These are phyloP conservation scores for Paramyrothecium sp. DNA, from an alignment of 2,329 filamentous ascomycete species.

Conservation along the genomic window DNA sequence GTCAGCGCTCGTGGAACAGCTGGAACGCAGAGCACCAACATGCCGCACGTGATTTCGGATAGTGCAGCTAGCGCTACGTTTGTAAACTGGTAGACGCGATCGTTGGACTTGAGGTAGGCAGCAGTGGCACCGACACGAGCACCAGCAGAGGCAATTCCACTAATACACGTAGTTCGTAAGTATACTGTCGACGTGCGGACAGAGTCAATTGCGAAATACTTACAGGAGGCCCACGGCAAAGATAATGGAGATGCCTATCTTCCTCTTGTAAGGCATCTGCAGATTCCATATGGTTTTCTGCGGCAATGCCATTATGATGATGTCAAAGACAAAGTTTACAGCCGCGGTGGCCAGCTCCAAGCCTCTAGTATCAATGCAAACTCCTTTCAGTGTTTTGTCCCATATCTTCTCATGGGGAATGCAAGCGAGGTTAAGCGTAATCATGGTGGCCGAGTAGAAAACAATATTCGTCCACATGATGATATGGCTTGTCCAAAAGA, in stretches of 20 bases:
- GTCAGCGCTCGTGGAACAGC: neutral
- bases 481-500: neutral
- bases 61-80: neutral
- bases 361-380: neutral
- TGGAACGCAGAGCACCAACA: neutral
- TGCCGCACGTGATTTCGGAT: neutral
- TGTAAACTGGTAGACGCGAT: neutral
- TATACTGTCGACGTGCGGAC: neutral
- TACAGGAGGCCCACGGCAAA: conserved; percentile 19
- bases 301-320: conserved; percentile 15
- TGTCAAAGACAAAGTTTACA: conserved; percentile 16
- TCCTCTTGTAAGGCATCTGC: conserved; percentile 14
- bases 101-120: neutral
- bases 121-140: neutral
- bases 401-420: neutral
- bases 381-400: neutral
- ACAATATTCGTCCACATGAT: neutral
- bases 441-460: neutral
- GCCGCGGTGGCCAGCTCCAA: conserved; percentile 2
- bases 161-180: neutral
- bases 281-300: conserved; percentile 12
- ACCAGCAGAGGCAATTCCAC: neutral
- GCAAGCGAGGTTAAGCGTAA: neutral
- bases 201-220: neutral
- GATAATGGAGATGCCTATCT: conserved; percentile 12